A percentile compares a stretch with the other conserved stretches of the same genome.
phyloP scores from a whole-genome alignment of 2,329 filamentous ascomycete genomes.

The Pseudocercospora cruenta region DNA sequence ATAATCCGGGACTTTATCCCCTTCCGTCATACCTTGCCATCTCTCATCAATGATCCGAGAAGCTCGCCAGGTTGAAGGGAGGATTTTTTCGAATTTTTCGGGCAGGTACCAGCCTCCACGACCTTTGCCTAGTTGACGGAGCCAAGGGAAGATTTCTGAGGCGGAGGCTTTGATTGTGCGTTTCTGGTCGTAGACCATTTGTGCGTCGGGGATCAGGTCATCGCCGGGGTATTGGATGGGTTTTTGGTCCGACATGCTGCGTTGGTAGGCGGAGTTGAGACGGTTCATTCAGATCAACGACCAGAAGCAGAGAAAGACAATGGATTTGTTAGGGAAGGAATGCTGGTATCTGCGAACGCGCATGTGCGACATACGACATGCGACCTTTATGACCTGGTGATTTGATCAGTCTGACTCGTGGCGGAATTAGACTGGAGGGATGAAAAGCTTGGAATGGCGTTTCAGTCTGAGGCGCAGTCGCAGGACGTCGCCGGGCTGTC shows the following conservation, averaged over 20 bases:
- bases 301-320: too few relatives aligned
- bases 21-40: constrained; percentile 24
- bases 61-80: constrained; percentile 24
- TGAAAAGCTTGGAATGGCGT: neutral
- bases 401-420: neutral
- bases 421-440: neutral
- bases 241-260: neutral
- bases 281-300: neutral
- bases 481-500: too few relatives aligned
- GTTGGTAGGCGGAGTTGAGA: neutral
- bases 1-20: constrained; percentile 28
- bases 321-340: too few relatives aligned
- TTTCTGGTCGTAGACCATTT: constrained; percentile 30
- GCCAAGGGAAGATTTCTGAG: constrained; percentile 27
- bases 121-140: constrained; percentile 30
- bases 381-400: neutral
- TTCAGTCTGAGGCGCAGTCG: neutral
- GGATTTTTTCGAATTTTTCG: constrained; percentile 16
- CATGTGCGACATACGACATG: neutral
- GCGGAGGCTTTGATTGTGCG: constrained; percentile 20
- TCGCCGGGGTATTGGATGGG: constrained; percentile 21
- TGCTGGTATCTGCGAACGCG: too few relatives aligned
- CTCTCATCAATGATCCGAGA: constrained; percentile 20
- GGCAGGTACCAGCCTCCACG: constrained; percentile 31
- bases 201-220: constrained; percentile 24